Evolutionary conservation across 768 basidiomycete species (phyloP).

Genomic region (Hebeloma cylindrosporum): DNA sequence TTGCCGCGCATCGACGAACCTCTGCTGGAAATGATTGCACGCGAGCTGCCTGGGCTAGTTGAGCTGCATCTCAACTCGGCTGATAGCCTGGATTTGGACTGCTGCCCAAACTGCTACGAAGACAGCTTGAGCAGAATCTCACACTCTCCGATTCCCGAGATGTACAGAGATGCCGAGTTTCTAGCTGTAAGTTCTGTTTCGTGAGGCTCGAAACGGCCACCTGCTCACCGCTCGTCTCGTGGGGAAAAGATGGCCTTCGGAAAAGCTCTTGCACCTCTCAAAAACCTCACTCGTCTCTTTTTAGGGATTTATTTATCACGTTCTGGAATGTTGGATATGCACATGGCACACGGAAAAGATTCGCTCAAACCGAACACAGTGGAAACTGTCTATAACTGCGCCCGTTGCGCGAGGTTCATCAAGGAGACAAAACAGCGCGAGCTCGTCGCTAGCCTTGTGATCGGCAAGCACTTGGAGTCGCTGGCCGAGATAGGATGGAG

Average conservation of each 20-base stretch:
- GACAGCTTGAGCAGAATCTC: constrained; percentile 52
- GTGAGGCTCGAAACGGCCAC: not conserved
- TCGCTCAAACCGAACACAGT: constrained; percentile 23
- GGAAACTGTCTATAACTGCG: constrained; percentile 37
- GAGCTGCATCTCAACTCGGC: constrained; percentile 58
- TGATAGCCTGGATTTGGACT: constrained; percentile 54
- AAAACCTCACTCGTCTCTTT: constrained; percentile 47
- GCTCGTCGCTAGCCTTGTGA: constrained; percentile 43
- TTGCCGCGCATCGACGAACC: constrained; percentile 57
- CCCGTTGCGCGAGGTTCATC: constrained; percentile 28
- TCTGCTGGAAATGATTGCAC: constrained; percentile 48
- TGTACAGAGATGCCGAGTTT: constrained; percentile 39
- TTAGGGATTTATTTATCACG: constrained; percentile 66
- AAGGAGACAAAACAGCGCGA: constrained; percentile 42
- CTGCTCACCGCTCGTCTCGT: not conserved
- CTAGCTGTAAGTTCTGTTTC: constrained; percentile 50
- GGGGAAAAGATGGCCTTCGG: constrained; percentile 18
- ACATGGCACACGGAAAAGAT: constrained; percentile 31
- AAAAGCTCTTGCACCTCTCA: constrained; percentile 29
- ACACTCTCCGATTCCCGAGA: constrained; percentile 65
- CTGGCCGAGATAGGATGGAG: constrained; percentile 52
- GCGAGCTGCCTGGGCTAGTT: constrained; percentile 43
- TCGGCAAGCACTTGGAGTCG: constrained; percentile 45
- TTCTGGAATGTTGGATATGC: constrained; percentile 46
- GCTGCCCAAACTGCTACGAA: constrained; percentile 67